Evolutionary conservation across 2,329 filamentous ascomycete genomes (phyloP).

Genomic region (Alternaria sp.): DNA sequence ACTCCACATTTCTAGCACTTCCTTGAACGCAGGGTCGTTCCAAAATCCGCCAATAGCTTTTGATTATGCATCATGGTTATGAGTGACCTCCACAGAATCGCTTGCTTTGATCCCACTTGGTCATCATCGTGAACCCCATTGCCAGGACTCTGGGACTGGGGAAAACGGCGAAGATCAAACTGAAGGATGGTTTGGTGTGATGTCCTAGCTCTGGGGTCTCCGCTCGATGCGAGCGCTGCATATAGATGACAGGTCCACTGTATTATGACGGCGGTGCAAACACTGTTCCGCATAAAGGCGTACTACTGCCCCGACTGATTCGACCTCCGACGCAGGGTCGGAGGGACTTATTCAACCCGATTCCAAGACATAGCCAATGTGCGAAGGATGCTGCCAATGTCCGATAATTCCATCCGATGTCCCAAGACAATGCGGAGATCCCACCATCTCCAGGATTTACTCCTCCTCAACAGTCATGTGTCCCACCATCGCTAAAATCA

Average conservation of each 20-base stretch:
- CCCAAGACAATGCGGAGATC: conserved; percentile 9
- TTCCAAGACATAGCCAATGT: conserved; percentile 9
- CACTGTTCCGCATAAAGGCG: conserved; percentile 4
- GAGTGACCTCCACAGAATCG: conserved; percentile 7
- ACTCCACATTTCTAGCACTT: conserved; percentile 10
- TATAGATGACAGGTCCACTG: not conserved
- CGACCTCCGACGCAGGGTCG: conserved; percentile 3
- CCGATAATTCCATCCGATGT: conserved; percentile 10
- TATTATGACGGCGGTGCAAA: not conserved
- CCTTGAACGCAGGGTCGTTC: conserved; percentile 8
- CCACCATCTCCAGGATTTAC: conserved; percentile 11
- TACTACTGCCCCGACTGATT: conserved; percentile 1
- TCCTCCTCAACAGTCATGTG: conserved; percentile 13
- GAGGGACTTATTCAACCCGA: conserved; percentile 2
- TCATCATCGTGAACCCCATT: conserved; percentile 2
- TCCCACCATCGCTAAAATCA: conserved; percentile 13
- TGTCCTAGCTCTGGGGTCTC: conserved; percentile 7
- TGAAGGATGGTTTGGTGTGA: conserved; percentile 1
- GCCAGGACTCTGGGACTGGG: conserved; percentile 17
- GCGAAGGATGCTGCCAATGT: conserved; percentile 10
- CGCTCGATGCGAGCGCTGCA: not conserved
- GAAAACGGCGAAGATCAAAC: conserved; percentile 8
- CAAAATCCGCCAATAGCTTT: conserved; percentile 12
- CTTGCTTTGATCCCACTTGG: conserved; percentile 14
- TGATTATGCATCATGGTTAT: not conserved